phyloP scores from a whole-genome alignment of 1,284 basidiomycete species.

The Moesziomyces globuligerus region DNA sequence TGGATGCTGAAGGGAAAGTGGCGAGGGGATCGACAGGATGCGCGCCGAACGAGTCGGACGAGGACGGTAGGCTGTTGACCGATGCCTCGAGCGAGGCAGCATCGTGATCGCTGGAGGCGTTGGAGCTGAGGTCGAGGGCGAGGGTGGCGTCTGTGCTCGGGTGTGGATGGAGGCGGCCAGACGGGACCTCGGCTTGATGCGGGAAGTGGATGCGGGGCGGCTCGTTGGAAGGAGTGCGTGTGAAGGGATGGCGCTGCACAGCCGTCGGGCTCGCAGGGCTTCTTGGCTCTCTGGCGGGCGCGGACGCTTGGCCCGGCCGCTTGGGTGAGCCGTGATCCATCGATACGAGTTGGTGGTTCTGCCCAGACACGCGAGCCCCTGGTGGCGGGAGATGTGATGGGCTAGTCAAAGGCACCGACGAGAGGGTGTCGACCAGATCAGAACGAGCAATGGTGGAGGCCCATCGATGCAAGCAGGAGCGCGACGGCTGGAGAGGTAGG shows the following conservation, averaged over 20 bases:
- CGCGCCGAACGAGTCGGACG: constrained; percentile 6
- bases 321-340: constrained; percentile 13
- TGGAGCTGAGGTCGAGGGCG: constrained; percentile 23
- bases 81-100: constrained; percentile 17
- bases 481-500: too few species aligned
- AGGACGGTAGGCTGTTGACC: constrained; percentile 10
- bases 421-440: neutral
- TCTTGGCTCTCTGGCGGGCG: neutral
- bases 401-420: neutral
- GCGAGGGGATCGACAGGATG: neutral
- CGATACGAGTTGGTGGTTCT: constrained; percentile 10
- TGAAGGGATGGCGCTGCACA: constrained; percentile 31
- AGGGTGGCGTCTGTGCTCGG: constrained; percentile 13
- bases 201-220: constrained; percentile 37
- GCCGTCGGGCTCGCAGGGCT: constrained; percentile 9
- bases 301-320: constrained; percentile 2
- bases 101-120: constrained; percentile 13
- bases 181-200: constrained; percentile 5
- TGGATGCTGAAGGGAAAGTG: neutral
- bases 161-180: constrained; percentile 1
- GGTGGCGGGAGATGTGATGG: neutral
- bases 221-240: constrained; percentile 35
- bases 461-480: neutral
- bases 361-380: too few species aligned
- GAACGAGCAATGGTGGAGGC: neutral